phyloP scores from a whole-genome alignment of 2,329 filamentous ascomycete species.

The Fusarium lateritium region DNA sequence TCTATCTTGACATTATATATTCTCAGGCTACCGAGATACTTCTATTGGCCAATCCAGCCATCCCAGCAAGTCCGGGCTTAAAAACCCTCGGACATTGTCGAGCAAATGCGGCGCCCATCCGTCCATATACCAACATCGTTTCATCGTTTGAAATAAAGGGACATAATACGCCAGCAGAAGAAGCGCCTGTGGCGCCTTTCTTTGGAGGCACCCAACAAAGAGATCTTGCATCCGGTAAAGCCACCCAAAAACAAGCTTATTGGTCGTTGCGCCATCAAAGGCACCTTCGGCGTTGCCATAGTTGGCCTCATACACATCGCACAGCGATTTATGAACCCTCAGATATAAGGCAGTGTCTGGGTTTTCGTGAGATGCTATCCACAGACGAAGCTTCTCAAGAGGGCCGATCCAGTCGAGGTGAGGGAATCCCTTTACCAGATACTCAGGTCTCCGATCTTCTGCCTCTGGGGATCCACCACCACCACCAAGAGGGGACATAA shows the following conservation, averaged over 20 bases:
- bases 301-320: slow-evolving; percentile 49
- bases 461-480: slow-evolving; percentile 18
- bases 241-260: slow-evolving; percentile 49
- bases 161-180: slow-evolving; percentile 49
- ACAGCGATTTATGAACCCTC: slow-evolving; percentile 40
- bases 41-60: slow-evolving; percentile 49
- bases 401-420: slow-evolving; percentile 45
- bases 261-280: slow-evolving; percentile 33
- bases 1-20: slow-evolving; percentile 22
- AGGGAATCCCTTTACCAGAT: slow-evolving; percentile 41
- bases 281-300: slow-evolving; percentile 41
- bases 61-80: slow-evolving; percentile 33
- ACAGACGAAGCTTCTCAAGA: slow-evolving; percentile 40
- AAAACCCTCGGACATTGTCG: slow-evolving; percentile 41
- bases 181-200: slow-evolving; percentile 48
- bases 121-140: slow-evolving; percentile 43
- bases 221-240: slow-evolving; percentile 49
- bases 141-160: slow-evolving; percentile 43
- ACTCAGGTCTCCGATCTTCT: slow-evolving; percentile 43
- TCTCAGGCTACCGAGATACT: slow-evolving; percentile 25
- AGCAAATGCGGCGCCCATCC: slow-evolving; percentile 46
- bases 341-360: slow-evolving; percentile 48
- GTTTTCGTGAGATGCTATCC: slow-evolving; percentile 45
- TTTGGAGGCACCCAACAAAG: slow-evolving; percentile 47
- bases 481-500: slow-evolving; percentile 45